These are phyloP conservation scores for Leccinum angustisporum DNA, from an alignment of 1,284 basidiomycete genomes.

Conservation along the genomic window DNA sequence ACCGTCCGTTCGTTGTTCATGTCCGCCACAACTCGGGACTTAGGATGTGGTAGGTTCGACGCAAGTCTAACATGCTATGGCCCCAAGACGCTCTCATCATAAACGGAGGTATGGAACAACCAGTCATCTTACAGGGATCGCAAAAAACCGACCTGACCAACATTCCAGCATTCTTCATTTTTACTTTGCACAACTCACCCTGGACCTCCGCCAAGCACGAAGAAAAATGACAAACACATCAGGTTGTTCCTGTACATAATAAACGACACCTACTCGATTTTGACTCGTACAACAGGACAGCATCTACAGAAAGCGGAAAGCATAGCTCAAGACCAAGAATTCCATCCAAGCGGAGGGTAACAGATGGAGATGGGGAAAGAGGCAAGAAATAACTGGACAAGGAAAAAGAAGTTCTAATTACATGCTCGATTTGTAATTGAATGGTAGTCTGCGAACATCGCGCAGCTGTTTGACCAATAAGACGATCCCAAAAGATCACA, in stretches of 20 bases:
- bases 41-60: background rate
- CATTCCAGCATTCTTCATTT: background rate
- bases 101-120: background rate
- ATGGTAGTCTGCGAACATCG: slow-evolving; percentile 25
- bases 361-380: background rate
- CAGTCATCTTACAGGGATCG: background rate
- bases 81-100: background rate
- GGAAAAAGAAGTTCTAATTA: background rate
- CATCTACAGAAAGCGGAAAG: slow-evolving; percentile 4
- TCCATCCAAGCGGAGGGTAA: background rate
- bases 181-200: background rate
- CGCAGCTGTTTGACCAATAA: slow-evolving; percentile 46
- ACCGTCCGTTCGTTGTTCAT: background rate
- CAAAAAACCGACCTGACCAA: background rate
- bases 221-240: slow-evolving; percentile 2
- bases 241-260: slow-evolving; percentile 8
- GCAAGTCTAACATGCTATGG: background rate
- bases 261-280: slow-evolving; percentile 1
- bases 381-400: background rate
- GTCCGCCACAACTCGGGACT: background rate
- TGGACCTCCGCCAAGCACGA: background rate
- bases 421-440: slow-evolving; percentile 19
- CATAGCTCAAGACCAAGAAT: background rate
- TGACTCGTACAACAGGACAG: slow-evolving; percentile 3
- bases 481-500: slow-evolving; percentile 39